phyloP scores from a whole-genome alignment of 140 eudicot genomes.

The Cichorium intybus region DNA sequence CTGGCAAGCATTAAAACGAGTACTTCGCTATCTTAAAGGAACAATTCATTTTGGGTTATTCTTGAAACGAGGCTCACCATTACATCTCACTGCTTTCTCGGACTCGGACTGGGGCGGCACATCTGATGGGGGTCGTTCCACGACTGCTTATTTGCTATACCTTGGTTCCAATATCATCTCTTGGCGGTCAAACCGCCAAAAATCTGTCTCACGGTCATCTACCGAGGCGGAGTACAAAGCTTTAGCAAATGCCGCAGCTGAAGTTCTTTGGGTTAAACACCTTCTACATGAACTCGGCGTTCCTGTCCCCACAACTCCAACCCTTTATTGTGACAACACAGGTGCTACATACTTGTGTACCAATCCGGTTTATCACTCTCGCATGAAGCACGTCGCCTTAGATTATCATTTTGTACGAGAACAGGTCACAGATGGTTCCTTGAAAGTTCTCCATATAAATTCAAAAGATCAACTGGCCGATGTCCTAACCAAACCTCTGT shows the following conservation, averaged over 20 bases:
- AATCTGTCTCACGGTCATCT: too few relatives aligned
- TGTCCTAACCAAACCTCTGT: not conserved
- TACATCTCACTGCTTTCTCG: not conserved
- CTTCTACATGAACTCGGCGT: not conserved
- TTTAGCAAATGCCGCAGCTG: not conserved
- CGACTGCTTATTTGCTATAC: too few relatives aligned
- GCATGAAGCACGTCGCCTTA: not conserved
- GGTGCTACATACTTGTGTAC: too few relatives aligned
- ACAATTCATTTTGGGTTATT: not conserved
- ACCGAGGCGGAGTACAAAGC: too few relatives aligned
- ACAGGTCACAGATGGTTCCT: not conserved
- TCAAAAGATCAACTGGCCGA: not conserved
- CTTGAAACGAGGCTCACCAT: not conserved
- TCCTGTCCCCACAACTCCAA: not conserved
- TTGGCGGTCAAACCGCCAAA: not conserved
- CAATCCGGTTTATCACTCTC: not conserved
- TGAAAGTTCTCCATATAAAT: not conserved
- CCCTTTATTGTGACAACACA: not conserved
- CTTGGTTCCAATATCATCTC: not conserved
- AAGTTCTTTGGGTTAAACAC: not conserved
- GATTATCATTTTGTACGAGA: not conserved
- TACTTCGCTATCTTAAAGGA: not conserved
- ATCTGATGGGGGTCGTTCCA: too few relatives aligned
- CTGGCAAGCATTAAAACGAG: not conserved
- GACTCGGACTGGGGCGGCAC: not conserved